Conservation (phyloP, 306 rosid genomes). For the Malus sieversii region DNA sequence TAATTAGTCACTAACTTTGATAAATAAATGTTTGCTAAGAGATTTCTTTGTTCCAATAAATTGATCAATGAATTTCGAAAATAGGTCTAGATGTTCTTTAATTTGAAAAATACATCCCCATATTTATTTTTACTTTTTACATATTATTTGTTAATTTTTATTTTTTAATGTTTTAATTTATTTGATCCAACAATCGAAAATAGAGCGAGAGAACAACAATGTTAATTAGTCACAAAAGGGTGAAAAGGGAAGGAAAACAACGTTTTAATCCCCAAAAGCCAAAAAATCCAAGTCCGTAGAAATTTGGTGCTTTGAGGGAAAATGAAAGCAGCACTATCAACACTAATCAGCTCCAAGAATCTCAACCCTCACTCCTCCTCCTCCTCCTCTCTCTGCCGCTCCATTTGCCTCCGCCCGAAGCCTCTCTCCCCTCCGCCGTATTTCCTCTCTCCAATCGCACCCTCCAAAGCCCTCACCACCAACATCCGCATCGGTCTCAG, state of each 20-base stretch:
- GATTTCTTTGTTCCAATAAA: too few species aligned
- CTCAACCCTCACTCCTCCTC: conserved; percentile 18
- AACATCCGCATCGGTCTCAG: conserved; percentile 2
- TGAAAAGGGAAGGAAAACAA: neutral
- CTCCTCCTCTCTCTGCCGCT: conserved; percentile 20
- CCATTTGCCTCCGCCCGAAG: conserved; percentile 11
- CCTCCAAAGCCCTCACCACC: conserved; percentile 3
- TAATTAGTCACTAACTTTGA: too few species aligned
- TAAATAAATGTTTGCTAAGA: neutral
- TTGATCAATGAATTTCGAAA: too few species aligned
- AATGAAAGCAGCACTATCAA: conserved; percentile 56
- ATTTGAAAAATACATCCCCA: too few species aligned
- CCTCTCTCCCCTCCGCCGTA: neutral
- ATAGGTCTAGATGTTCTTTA: neutral
- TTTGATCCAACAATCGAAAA: fast-evolving
- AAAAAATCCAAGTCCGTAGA: neutral
- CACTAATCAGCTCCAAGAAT: conserved; percentile 33
- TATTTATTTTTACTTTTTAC: too few species aligned
- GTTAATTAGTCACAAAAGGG: too few species aligned
- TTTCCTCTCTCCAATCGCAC: neutral
- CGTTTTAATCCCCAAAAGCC: neutral
- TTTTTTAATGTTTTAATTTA: fast-evolving
- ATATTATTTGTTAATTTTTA: too few species aligned
- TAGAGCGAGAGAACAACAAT: too few species aligned
- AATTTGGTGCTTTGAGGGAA: neutral